phyloP scores from a whole-genome alignment of 2,329 filamentous ascomycete species.

The Leptographium radiaticola region DNA sequence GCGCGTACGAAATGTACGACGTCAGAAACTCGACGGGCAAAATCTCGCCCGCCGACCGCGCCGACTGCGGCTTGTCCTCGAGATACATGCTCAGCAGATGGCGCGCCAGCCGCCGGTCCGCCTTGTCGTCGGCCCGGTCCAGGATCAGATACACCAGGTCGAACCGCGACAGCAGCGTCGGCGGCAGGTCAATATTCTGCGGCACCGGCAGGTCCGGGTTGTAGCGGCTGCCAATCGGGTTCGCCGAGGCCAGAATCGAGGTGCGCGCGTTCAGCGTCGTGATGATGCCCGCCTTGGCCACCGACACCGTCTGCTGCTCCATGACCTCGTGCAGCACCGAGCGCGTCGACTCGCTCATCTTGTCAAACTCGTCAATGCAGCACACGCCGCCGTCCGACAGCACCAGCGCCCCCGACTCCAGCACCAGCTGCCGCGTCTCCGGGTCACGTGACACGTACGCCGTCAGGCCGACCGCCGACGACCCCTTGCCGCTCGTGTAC shows the following conservation, averaged over 20 bases:
- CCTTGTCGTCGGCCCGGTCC: conserved; percentile 82
- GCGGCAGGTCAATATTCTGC: conserved; percentile 94
- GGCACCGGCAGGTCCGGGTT: conserved; percentile 92
- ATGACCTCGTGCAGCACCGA: conserved; percentile 80
- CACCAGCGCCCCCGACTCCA: conserved; percentile 68
- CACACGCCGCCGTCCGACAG: conserved; percentile 72
- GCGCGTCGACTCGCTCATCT: conserved; percentile 68
- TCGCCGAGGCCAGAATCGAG: conserved; percentile 90
- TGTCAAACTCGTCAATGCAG: conserved; percentile 78
- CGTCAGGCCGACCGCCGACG: conserved; percentile 68
- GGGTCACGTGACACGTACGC: conserved; percentile 72
- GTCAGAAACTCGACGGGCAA: conserved; percentile 92
- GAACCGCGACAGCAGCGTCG: conserved; percentile 88
- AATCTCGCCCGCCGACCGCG: conserved; percentile 59
- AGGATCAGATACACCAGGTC: conserved; percentile 95
- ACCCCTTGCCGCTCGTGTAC: conserved; percentile 71
- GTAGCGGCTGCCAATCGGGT: conserved; percentile 95
- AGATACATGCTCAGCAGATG: conserved; percentile 95
- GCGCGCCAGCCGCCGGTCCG: conserved; percentile 75
- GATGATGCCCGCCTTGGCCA: conserved; percentile 86
- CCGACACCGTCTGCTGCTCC: conserved; percentile 77
- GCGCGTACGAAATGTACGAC: conserved; percentile 92
- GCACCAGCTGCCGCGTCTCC: conserved; percentile 65
- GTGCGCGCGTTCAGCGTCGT: conserved; percentile 94
- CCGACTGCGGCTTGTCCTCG: conserved; percentile 85